A percentile compares a stretch with the other conserved stretches of the same genome.
Conservation (phyloP, 108 stramenopile species). For the Skeletonema menzelii region DNA sequence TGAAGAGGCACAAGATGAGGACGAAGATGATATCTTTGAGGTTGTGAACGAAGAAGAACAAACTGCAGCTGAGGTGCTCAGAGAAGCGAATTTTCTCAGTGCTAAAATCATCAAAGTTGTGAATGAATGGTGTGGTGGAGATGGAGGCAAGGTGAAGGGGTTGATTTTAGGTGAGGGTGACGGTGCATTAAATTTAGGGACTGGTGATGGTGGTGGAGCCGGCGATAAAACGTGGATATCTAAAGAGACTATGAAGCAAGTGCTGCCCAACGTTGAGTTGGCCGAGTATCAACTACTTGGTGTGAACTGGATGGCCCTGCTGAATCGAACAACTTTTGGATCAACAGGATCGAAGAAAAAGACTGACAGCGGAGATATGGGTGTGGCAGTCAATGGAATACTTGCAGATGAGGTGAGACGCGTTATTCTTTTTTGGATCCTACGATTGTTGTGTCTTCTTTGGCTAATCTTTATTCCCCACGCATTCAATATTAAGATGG, state of each 20-base stretch:
- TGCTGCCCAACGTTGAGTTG: conserved; percentile 65
- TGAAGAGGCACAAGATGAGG: conserved; percentile 50
- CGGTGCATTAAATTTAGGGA: conserved; percentile 62
- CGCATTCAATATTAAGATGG: background rate
- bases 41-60: conserved; percentile 53
- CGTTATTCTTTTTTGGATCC: background rate
- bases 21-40: conserved; percentile 37
- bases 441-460: background rate
- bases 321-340: conserved; percentile 69
- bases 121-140: conserved; percentile 47
- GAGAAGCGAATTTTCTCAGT: conserved; percentile 71
- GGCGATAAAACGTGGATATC: conserved; percentile 61
- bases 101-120: conserved; percentile 65
- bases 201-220: conserved; percentile 2
- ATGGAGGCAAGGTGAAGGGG: conserved; percentile 10
- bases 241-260: conserved; percentile 52
- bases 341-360: conserved; percentile 23
- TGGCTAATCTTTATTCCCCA: background rate
- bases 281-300: conserved; percentile 85
- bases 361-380: conserved; percentile 24
- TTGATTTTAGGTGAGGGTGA: conserved; percentile 51
- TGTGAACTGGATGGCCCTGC: conserved; percentile 85
- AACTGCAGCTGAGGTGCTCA: conserved; percentile 61
- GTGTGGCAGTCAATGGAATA: conserved; percentile 90
- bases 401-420: conserved; percentile 98